Percentiles rank a stretch among this genome's conserved stretches.
These are phyloP conservation scores for Cercophora newfieldiana DNA, from an alignment of 495 filamentous ascomycete genomes.

Conservation along the genomic window DNA sequence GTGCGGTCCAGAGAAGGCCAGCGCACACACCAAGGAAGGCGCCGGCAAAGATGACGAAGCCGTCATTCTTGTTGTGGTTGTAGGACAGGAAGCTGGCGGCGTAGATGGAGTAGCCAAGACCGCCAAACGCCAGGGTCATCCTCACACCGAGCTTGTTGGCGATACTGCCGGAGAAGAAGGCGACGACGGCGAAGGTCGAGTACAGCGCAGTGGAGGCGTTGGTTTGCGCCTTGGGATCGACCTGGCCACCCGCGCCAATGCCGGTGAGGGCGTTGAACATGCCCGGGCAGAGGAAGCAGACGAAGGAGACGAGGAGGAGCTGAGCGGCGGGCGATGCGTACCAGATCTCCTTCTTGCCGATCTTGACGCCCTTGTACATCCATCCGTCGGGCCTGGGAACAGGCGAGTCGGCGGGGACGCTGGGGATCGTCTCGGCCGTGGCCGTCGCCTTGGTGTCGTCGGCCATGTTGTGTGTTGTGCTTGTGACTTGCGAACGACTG, in stretches of 20 bases:
- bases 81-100: conserved; percentile 75
- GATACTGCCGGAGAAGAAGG: conserved; percentile 82
- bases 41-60: conserved; percentile 77
- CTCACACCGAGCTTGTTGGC: conserved; percentile 75
- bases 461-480: conserved; percentile 14
- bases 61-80: conserved; percentile 74
- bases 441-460: conserved; percentile 18
- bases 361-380: conserved; percentile 67
- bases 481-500: no score
- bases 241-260: conserved; percentile 72
- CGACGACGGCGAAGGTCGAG: conserved; percentile 81
- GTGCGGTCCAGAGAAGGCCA: conserved; percentile 85
- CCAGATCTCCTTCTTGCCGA: conserved; percentile 60
- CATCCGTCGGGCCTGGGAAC: conserved; percentile 49
- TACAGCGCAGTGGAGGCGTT: conserved; percentile 74
- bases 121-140: conserved; percentile 72
- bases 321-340: conserved; percentile 77
- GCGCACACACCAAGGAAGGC: conserved; percentile 76
- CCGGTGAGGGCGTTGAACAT: conserved; percentile 79
- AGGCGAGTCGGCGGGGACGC: background rate
- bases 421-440: background rate
- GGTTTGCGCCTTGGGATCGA: conserved; percentile 62
- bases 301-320: conserved; percentile 73
- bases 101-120: conserved; percentile 86
- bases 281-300: conserved; percentile 88